Evolutionary conservation across 176 grass and related monocot species (phyloP), one percentile per base, ranked within the genome.

Genomic region (Triticum aestivum): DNA sequence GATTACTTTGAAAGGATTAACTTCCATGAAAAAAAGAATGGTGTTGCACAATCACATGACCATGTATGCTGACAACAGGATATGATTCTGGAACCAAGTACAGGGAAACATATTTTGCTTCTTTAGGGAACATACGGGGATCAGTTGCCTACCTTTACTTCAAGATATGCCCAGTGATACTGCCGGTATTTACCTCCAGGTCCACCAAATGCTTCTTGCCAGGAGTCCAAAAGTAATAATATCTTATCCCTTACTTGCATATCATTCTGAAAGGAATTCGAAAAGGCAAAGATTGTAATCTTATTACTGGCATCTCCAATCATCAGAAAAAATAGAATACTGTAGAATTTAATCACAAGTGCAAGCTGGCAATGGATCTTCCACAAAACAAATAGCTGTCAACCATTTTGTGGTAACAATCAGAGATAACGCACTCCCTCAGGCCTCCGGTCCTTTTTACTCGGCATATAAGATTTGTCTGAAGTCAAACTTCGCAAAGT

Each of bases 151-250:
- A 93, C 94, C 89, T 96, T 99, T 77, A 99, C 85, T 90, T 99
- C 94, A 91, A 89, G 87, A 78, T 99, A 99, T 69, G 97, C 92
- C 87, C 77, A 94, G 64, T 96, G 91, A 89, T 94, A 99, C 54
- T 96, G 94, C 11, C 87, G 92, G 67, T 94, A 90, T 87, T 93
- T 95, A 61, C 92, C 89, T 90, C 90, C 83, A 87, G 92, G 88
- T 54, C 97, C 96, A 88, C 96, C 92, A 87, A 99, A 99, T 89
- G 97, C 97, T 92, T 99, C 97, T 96, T 94, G 97, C 97, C 97
- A 99, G 69, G 97, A 99, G 73, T 99, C 97, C 67, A 99, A 83
- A 82, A 99, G 94, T 68, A 93, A 38, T 9, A 99, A 89, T 85
- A 89, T 39, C 75, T 99, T 96, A 33, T 94, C 88, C 75, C 94